Conservation (phyloP, 1,139 yeast genomes). For the Williopsis jadinii region DNA sequence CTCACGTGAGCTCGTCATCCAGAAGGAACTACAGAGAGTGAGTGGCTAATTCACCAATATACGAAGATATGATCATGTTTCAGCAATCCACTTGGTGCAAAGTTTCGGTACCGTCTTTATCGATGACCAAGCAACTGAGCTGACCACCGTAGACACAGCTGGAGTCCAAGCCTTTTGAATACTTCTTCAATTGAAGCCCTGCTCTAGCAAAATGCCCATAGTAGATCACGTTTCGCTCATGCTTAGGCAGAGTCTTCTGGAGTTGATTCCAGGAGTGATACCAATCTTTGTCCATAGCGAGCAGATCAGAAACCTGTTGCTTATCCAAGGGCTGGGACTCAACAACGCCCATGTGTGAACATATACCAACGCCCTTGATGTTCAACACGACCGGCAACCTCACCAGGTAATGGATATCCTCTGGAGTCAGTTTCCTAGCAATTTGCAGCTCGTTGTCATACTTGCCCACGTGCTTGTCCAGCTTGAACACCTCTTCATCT, state of each 20-base stretch:
- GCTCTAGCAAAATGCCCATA: conserved; percentile 88
- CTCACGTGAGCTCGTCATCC: conserved; percentile 52
- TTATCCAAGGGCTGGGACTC: conserved; percentile 48
- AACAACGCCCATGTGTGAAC: conserved; percentile 75
- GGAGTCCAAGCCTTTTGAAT: conserved; percentile 73
- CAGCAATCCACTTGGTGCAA: neutral
- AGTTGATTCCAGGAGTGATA: conserved; percentile 44
- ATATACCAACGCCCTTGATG: conserved; percentile 63
- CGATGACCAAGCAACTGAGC: conserved; percentile 59
- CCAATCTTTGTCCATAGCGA: conserved; percentile 42
- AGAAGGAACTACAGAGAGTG: conserved; percentile 40
- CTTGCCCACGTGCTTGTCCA: conserved; percentile 21
- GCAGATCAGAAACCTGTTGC: conserved; percentile 47
- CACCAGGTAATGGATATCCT: conserved; percentile 52
- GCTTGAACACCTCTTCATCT: conserved; percentile 12
- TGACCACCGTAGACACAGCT: conserved; percentile 75
- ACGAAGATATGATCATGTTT: neutral
- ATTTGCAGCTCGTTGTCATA: conserved; percentile 53
- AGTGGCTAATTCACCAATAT: neutral
- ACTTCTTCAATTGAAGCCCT: conserved; percentile 61
- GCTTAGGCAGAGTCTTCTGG: conserved; percentile 31
- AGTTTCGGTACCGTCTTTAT: neutral
- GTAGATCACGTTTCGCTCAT: conserved; percentile 43
- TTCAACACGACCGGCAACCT: conserved; percentile 57
- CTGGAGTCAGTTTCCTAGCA: conserved; percentile 51